Conservation (phyloP, 345 rosid species). For the Camelina neglecta region DNA sequence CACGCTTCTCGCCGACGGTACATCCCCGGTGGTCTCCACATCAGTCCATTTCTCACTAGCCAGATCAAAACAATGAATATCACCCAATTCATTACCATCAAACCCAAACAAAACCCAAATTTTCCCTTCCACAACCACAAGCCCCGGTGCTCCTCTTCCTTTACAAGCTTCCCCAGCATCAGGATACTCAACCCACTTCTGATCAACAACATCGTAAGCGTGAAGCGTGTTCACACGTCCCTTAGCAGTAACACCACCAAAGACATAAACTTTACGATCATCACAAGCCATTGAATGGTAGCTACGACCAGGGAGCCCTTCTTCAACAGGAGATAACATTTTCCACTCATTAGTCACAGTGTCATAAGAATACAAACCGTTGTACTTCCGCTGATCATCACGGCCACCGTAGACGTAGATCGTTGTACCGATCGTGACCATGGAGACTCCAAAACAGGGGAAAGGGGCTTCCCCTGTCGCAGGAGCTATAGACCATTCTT, state of each 20-base stretch:
- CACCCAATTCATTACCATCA: constrained; percentile 40
- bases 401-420: constrained; percentile 47
- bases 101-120: constrained; percentile 47
- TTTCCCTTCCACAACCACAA: constrained; percentile 33
- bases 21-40: constrained; percentile 39
- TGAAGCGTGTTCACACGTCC: constrained; percentile 40
- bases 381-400: constrained; percentile 34
- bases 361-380: constrained; percentile 31
- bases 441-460: constrained; percentile 42
- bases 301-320: constrained; percentile 45
- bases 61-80: constrained; percentile 41
- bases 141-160: constrained; percentile 48
- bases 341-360: constrained; percentile 41
- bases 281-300: constrained; percentile 40
- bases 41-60: constrained; percentile 7
- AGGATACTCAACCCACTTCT: constrained; percentile 44
- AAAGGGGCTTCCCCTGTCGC: constrained; percentile 42
- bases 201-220: constrained; percentile 39
- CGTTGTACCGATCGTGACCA: constrained; percentile 42
- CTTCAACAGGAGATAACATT: constrained; percentile 12
- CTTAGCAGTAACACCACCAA: constrained; percentile 42
- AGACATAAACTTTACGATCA: constrained; percentile 41
- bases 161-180: constrained; percentile 43
- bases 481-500: constrained; percentile 40
- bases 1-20: constrained; percentile 41